Conservation (phyloP, 768 basidiomycete genomes). For the Rhodotorula toruloides region DNA sequence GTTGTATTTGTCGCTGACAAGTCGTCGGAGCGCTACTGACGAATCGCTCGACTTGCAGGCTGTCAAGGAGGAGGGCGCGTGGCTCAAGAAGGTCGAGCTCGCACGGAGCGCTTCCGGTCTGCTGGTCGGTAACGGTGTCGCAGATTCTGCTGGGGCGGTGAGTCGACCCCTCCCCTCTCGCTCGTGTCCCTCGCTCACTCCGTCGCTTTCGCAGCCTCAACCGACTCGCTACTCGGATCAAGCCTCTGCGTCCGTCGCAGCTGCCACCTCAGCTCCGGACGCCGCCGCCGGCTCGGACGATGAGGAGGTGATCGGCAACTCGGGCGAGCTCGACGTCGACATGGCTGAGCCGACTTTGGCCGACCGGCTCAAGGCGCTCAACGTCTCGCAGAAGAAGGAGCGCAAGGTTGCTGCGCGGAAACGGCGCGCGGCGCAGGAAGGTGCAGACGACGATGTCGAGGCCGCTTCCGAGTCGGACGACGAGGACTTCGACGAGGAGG, state of each 20-base stretch:
- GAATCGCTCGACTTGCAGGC: neutral
- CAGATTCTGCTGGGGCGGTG: conserved; percentile 17
- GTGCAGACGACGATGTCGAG: conserved; percentile 45
- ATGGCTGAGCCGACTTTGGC: conserved; percentile 87
- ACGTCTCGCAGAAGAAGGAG: conserved; percentile 49
- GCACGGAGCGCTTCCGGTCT: conserved; percentile 10
- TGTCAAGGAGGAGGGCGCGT: conserved; percentile 26
- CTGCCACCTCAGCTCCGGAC: conserved; percentile 57
- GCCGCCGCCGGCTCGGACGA: conserved; percentile 51
- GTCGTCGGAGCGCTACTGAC: neutral
- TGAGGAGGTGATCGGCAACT: conserved; percentile 49
- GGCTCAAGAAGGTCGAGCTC: conserved; percentile 30
- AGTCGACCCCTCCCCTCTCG: neutral
- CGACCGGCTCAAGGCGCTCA: conserved; percentile 73
- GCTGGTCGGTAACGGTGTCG: conserved; percentile 7
- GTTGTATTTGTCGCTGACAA: neutral
- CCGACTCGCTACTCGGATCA: conserved; percentile 36
- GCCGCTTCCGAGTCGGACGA: conserved; percentile 39
- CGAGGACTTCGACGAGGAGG: conserved; percentile 33
- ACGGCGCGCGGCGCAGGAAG: neutral
- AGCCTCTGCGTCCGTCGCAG: conserved; percentile 3
- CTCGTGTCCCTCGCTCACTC: neutral
- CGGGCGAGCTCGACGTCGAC: conserved; percentile 72
- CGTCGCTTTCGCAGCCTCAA: conserved; percentile 11
- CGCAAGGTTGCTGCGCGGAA: conserved; percentile 15